Evolutionary conservation across 495 filamentous ascomycete genomes (phyloP).

Genomic region (Neurospora sp.): DNA sequence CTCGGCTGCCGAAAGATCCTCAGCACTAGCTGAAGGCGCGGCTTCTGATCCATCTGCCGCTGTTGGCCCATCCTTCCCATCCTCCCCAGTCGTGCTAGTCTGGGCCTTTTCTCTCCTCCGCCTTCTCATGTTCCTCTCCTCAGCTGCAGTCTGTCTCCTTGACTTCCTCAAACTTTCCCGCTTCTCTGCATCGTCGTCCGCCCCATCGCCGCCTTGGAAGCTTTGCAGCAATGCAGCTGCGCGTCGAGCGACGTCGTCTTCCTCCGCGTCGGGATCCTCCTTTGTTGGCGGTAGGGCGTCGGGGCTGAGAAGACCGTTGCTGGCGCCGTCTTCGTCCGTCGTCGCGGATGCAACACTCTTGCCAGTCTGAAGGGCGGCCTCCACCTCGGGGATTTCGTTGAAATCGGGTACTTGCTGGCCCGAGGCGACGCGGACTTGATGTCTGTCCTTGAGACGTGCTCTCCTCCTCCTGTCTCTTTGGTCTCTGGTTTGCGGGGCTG

Average conservation of each 20-base stretch:
- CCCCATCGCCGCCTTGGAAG: conserved; percentile 53
- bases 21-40: background rate
- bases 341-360: conserved; percentile 14
- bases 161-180: conserved; percentile 46
- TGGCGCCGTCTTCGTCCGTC: conserved; percentile 23
- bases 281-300: conserved; percentile 23
- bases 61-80: conserved; percentile 1
- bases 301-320: conserved; percentile 23
- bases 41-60: background rate
- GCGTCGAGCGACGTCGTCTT: conserved; percentile 70
- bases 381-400: conserved; percentile 40
- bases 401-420: conserved; percentile 74
- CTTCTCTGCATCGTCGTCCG: conserved; percentile 45
- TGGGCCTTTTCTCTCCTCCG: conserved; percentile 41
- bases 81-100: conserved; percentile 16
- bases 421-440: conserved; percentile 82
- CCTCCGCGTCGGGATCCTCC: conserved; percentile 39
- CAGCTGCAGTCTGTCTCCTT: conserved; percentile 58
- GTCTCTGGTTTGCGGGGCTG: conserved; percentile 79
- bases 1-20: conserved; percentile 3
- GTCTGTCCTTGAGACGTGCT: conserved; percentile 79
- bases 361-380: conserved; percentile 18
- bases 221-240: conserved; percentile 76
- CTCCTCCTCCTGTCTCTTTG: conserved; percentile 79
- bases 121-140: conserved; percentile 53